Evolutionary conservation across 306 rosid species (phyloP), one percentile per base, ranked within the genome.

Genomic region (Quercus wislizeni): DNA sequence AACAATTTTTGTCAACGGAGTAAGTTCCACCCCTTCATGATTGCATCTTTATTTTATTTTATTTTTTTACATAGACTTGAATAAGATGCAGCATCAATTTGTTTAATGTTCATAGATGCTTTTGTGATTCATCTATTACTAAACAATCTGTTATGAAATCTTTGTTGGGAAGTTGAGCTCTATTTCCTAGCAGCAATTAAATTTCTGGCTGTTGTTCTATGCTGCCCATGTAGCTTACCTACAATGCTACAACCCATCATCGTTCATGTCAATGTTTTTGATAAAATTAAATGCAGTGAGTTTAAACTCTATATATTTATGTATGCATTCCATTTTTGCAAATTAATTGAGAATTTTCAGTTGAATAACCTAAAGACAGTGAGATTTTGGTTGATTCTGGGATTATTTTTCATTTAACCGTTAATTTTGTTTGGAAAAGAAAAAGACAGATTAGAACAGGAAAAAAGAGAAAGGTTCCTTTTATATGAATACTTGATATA

Each of bases 1-100:
- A 92, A 61, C 85, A 85, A 12, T 91, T 95, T 65, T 63, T 87
- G 77, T 59, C 90, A 0, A 81, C 89, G 1, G 86, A 89, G 99
- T 95, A 91, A 13, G 92, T 19, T 72, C 73, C 41, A 8, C 62
- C 58, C 80, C 33, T 56, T 27, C 27, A 51, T 46, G 12, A 5
- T 21, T 77, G 21, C 55, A 67, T 38, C 43, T 33, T 43, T 5
- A n/a, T 63, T 69, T 78, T 30, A 5, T 46, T 61, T 41, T 51
- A 10, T 17, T 30, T 6, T 19, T 62, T 17, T 31, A 28, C n/a
- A 14, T 30, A 18, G 17, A 41, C 63, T 46, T 31, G 35, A 76
- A 28, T 71, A 41, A 54, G 57, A 61, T 69, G 20, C 71, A 51
- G 69, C 83, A 71, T 59, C 71, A 49, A 25, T 71, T 49, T 57